Evolutionary conservation across 1,284 basidiomycete species (phyloP).

Genomic region (Schizophyllum amplum): DNA sequence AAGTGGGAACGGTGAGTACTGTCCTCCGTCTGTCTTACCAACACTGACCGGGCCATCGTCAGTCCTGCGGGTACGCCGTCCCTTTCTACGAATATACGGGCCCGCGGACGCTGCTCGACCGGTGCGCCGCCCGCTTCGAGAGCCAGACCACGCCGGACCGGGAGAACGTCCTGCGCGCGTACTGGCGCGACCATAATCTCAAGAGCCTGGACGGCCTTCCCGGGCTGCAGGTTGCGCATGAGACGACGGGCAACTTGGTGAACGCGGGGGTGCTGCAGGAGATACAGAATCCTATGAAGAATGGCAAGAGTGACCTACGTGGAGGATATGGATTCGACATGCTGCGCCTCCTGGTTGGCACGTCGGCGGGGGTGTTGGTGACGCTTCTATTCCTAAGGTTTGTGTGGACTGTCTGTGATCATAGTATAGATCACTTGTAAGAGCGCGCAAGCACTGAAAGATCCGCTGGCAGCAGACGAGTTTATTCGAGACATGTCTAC

Average conservation of each 20-base stretch:
- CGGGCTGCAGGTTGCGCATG: constrained; percentile 21
- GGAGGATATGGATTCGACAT: too few relatives aligned
- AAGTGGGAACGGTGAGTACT: constrained; percentile 41
- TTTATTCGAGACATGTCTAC: too few relatives aligned
- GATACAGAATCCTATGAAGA: too few relatives aligned
- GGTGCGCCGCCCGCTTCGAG: constrained; percentile 23
- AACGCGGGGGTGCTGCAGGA: too few relatives aligned
- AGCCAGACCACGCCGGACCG: constrained; percentile 13
- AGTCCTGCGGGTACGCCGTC: constrained; percentile 50
- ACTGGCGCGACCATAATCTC: constrained; percentile 38
- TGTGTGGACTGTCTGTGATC: too few relatives aligned
- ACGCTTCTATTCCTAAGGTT: too few relatives aligned
- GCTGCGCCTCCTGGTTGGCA: too few relatives aligned
- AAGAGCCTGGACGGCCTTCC: constrained; percentile 45
- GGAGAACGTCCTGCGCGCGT: constrained; percentile 28
- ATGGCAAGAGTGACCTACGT: too few relatives aligned
- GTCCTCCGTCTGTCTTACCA: not conserved
- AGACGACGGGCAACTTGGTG: constrained; percentile 14
- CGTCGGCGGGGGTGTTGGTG: too few relatives aligned
- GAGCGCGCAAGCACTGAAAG: too few relatives aligned
- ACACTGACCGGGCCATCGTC: not conserved
- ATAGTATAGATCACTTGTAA: too few relatives aligned
- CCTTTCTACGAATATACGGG: constrained; percentile 40
- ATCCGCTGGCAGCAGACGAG: too few relatives aligned
- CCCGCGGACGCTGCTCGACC: constrained; percentile 33